Base-by-base conservation (phyloP, 2,329 filamentous ascomycete genomes). In the Pseudogymnoascus sp. region DNA sequence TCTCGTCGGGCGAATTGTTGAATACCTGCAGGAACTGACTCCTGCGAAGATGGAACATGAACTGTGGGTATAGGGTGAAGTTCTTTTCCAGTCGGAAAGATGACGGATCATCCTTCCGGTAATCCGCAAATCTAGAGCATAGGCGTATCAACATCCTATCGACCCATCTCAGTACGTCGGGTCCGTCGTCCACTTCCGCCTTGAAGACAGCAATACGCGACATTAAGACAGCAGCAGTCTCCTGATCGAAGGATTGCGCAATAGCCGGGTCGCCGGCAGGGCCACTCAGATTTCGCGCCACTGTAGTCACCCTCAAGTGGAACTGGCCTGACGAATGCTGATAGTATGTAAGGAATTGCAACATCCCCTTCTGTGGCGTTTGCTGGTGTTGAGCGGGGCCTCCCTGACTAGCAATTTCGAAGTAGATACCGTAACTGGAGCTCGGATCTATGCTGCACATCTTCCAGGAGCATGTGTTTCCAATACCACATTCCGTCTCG, bases 191-290 rank as follows among this genome's bases (percentile, higher is more conserved):
- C 26, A 97, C 93, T 74, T 99, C 95, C 1, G 95, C 93, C 80
- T 97, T 99, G 82, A 96, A 99, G 59, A 97, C 95, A 7, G 95
- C 95, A 75, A 99, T 99, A 68, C 95, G 86, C n/a, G 93, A 96
- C 95, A 99, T 99, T 50, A 99, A 84, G 16, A 97, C 95, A 21
- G 95, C 95, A 3, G 95, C 93, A 47, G 95, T 95, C 80, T 99
- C 95, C 75, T 99, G 95, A 70, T 99, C 95, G 74, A 99, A 99
- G 0, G 93, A 97, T 71, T 97, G 93, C 6, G 95, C 93, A 69
- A 99, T 90, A 7, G 93, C 90, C 26, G 93, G 93, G 74, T 99
- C 95, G 38, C 95, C 95, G 50, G 93, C 91, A 11, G 95, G 95
- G 3, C 95, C 93, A 73, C 92, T 96, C 63, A 99, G 81, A 72